Conservation (phyloP, 2,329 filamentous ascomycete genomes). For the Fusarium domesticum region DNA sequence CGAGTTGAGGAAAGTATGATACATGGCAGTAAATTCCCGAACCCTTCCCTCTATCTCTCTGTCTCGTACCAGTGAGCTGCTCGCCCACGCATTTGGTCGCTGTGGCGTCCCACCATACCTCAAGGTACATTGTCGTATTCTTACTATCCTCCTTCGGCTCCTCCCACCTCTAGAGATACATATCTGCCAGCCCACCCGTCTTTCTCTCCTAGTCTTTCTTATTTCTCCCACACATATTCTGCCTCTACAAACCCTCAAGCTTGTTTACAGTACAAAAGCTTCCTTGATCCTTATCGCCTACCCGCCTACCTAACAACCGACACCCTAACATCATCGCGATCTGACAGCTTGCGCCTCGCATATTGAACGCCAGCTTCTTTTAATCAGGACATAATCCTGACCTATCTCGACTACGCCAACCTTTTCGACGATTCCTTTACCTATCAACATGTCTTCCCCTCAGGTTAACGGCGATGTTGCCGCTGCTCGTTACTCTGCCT, state of each 20-base stretch:
- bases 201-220: background rate
- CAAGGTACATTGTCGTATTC: too few relatives aligned
- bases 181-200: background rate
- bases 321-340: background rate
- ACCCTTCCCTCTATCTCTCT: background rate
- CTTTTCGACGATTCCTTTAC: conserved; percentile 12
- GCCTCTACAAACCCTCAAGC: background rate
- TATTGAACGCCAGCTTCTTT: conserved; percentile 7
- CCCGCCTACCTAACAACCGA: conserved; percentile 1
- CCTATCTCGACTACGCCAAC: conserved; percentile 4
- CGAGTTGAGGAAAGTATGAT: background rate
- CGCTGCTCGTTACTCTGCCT: conserved; percentile 46
- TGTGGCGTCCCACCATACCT: background rate
- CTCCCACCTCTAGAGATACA: background rate
- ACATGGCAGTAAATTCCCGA: background rate
- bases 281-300: background rate
- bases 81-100: background rate
- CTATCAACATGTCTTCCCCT: conserved; percentile 36
- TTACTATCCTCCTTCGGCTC: background rate
- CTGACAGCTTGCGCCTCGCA: background rate
- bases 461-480: conserved; percentile 53
- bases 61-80: background rate
- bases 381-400: background rate
- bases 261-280: background rate
- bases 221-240: background rate